Percentiles rank a stretch among this genome's conserved stretches.
phyloP scores from a whole-genome alignment of 2,329 filamentous ascomycete genomes.

The Ceratocystis eucalypticola region DNA sequence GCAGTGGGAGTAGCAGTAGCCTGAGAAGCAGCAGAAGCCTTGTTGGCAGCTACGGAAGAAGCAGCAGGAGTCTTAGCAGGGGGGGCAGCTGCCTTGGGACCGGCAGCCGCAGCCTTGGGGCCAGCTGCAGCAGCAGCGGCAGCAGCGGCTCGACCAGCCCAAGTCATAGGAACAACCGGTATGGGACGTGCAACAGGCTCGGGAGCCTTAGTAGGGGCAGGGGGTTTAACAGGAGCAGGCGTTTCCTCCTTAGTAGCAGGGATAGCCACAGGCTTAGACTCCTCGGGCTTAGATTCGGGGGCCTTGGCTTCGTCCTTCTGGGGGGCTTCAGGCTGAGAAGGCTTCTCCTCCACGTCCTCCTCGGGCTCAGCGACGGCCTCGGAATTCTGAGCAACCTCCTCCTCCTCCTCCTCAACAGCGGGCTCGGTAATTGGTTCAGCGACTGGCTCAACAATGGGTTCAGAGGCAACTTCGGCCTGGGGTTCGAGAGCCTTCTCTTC shows the following conservation, averaged over 20 bases:
- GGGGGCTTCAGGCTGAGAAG: slow-evolving; percentile 17
- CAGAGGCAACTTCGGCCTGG: slow-evolving; percentile 28
- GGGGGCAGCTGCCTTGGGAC: slow-evolving; percentile 39
- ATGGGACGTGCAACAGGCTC: slow-evolving; percentile 39
- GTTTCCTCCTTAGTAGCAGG: slow-evolving; percentile 46
- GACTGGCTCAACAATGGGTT: slow-evolving; percentile 16
- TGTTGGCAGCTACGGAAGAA: slow-evolving; percentile 28
- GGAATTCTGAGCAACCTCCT: slow-evolving; percentile 35
- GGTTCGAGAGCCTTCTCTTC: slow-evolving; percentile 25
- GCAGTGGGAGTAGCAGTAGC: slow-evolving; percentile 29
- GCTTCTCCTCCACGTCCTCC: slow-evolving; percentile 39
- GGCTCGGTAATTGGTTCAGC: slow-evolving; percentile 33
- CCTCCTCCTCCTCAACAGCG: slow-evolving; percentile 33
- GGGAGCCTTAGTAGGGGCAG: slow-evolving; percentile 35
- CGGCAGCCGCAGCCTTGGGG: slow-evolving; percentile 35
- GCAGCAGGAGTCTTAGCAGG: slow-evolving; percentile 22
- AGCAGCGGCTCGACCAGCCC: slow-evolving; percentile 57
- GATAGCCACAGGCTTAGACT: slow-evolving; percentile 22
- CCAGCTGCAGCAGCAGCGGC: slow-evolving; percentile 26
- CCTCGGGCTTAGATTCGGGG: slow-evolving; percentile 8
- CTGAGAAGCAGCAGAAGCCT: slow-evolving; percentile 24
- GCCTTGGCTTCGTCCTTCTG: slow-evolving; percentile 11
- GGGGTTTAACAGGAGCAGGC: slow-evolving; percentile 33
- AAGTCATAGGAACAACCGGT: slow-evolving; percentile 52
- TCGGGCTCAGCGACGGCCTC: slow-evolving; percentile 50